Percentiles rank a stretch among this genome's conserved stretches.
Evolutionary conservation across 2,329 filamentous ascomycete species (phyloP).

Genomic region (Diaporthe vexans): DNA sequence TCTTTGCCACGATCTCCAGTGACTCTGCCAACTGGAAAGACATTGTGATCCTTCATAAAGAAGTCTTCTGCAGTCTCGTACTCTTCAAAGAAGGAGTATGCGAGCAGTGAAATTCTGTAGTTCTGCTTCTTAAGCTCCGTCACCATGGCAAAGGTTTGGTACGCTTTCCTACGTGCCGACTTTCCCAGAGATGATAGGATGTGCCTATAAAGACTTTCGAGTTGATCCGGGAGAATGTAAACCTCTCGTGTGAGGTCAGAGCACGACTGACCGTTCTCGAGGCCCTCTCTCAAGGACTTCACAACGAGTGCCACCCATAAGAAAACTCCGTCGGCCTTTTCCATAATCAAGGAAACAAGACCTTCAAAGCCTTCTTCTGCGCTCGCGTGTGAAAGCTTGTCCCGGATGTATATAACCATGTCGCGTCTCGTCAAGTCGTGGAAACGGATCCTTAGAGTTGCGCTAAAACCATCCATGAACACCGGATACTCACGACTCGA

Average conservation of each 20-base stretch:
- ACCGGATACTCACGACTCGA: slow-evolving; percentile 23
- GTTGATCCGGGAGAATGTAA: slow-evolving; percentile 12
- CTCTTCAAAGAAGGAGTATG: slow-evolving; percentile 15
- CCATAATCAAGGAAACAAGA: slow-evolving; percentile 22
- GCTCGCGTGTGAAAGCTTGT: slow-evolving; percentile 2
- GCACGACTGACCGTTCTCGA: slow-evolving; percentile 5
- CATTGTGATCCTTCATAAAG: background rate
- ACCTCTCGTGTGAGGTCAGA: slow-evolving; percentile 1
- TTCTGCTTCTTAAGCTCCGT: slow-evolving; percentile 5
- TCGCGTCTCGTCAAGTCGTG: slow-evolving; percentile 14
- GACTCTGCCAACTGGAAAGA: background rate
- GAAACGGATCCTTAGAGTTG: slow-evolving; percentile 2
- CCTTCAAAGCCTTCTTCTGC: background rate
- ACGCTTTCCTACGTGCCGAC: background rate
- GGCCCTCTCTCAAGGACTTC: slow-evolving; percentile 16
- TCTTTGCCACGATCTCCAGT: background rate
- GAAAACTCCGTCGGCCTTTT: slow-evolving; percentile 24
- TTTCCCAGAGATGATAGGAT: background rate
- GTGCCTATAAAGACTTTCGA: slow-evolving; percentile 21
- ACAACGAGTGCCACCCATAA: slow-evolving; percentile 29
- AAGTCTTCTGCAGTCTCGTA: background rate
- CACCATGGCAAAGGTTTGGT: slow-evolving; percentile 23
- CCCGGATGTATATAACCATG: slow-evolving; percentile 21
- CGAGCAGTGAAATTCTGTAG: slow-evolving; percentile 25
- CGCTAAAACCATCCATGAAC: slow-evolving; percentile 6